A percentile compares a stretch with the other conserved stretches of the same genome.
These are phyloP conservation scores for Amauroascus verrucosus DNA, from an alignment of 2,329 filamentous ascomycete species.

Conservation along the genomic window DNA sequence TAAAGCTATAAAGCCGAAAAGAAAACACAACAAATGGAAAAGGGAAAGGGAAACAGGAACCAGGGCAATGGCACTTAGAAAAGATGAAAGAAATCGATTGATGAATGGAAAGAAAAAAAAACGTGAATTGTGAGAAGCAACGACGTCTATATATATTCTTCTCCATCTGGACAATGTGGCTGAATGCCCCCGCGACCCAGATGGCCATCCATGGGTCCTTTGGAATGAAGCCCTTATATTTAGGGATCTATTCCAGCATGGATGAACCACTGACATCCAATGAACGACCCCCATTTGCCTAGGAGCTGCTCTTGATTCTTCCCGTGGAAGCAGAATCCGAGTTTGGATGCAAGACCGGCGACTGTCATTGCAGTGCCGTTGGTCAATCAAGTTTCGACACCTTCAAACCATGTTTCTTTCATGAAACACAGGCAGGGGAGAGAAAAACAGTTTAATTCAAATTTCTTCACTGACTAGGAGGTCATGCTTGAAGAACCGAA, in stretches of 20 bases:
- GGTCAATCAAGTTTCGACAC: background rate
- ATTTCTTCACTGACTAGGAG: background rate
- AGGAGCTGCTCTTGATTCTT: background rate
- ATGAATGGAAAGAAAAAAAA: constrained; percentile 4
- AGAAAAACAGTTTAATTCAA: background rate
- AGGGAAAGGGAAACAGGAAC: constrained; percentile 9
- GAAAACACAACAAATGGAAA: constrained; percentile 10
- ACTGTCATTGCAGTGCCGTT: background rate
- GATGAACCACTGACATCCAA: background rate
- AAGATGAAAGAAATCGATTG: constrained; percentile 1
- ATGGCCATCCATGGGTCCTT: background rate
- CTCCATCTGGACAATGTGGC: background rate
- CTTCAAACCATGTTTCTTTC: background rate
- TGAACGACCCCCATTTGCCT: background rate
- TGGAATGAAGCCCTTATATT: background rate
- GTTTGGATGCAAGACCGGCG: background rate
- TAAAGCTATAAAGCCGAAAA: background rate
- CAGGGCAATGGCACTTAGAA: background rate
- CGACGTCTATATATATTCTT: constrained; percentile 10
- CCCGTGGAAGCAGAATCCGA: background rate
- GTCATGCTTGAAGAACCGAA: background rate
- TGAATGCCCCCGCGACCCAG: background rate
- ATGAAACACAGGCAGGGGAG: constrained; percentile 4
- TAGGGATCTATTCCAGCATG: too few species aligned
- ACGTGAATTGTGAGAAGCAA: background rate